Conservation (phyloP, 2,329 filamentous ascomycete species). For the Paraphoma chrysanthemicola region DNA sequence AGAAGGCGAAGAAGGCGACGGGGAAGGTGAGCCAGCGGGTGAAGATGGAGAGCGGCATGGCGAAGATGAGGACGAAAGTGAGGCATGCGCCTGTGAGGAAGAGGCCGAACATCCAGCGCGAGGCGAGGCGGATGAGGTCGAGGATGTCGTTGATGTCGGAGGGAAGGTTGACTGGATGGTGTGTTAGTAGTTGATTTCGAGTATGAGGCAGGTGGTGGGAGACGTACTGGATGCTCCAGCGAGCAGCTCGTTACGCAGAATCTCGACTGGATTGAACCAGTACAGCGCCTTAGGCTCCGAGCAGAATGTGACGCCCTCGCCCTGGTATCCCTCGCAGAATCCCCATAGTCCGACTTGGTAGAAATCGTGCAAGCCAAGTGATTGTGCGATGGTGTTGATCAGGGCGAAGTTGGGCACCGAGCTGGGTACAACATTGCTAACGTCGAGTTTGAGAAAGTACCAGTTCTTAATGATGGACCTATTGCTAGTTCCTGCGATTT, state of each 20-base stretch:
- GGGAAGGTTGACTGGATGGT: constrained; percentile 71
- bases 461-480: constrained; percentile 69
- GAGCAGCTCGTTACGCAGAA: constrained; percentile 80
- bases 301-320: constrained; percentile 78
- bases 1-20: constrained; percentile 70
- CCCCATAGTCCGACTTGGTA: constrained; percentile 93
- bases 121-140: constrained; percentile 74
- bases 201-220: background rate
- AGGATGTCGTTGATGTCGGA: constrained; percentile 76
- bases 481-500: constrained; percentile 76
- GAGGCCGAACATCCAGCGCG: constrained; percentile 87
- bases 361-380: constrained; percentile 89
- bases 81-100: constrained; percentile 77
- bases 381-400: constrained; percentile 86
- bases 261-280: constrained; percentile 90
- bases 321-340: constrained; percentile 85
- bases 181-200: background rate
- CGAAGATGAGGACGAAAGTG: constrained; percentile 74
- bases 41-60: constrained; percentile 62
- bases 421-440: constrained; percentile 80
- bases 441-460: constrained; percentile 85
- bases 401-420: constrained; percentile 74
- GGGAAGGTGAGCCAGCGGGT: constrained; percentile 67
- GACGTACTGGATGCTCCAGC: constrained; percentile 75
- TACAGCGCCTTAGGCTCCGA: constrained; percentile 74